A percentile compares a stretch with the other conserved stretches of the same genome.
phyloP scores from a whole-genome alignment of 164 flowering plant genomes.

The Chimonanthus praecox region DNA sequence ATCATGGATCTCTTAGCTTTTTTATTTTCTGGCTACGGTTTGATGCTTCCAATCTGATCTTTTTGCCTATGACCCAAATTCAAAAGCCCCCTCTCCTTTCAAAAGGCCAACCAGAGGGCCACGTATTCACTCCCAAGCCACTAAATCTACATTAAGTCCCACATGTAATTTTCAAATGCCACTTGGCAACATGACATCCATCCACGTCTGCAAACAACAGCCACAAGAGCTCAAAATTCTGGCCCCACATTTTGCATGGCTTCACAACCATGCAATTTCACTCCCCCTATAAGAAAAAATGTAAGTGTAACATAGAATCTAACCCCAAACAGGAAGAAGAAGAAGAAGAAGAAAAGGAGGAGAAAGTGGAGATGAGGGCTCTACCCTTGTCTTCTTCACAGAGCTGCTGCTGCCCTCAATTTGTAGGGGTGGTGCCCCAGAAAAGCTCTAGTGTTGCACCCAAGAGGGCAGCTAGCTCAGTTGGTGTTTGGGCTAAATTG shows the following conservation, averaged over 20 bases:
- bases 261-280: background rate
- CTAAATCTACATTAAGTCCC: constrained; percentile 3
- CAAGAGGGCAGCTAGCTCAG: constrained; percentile 15
- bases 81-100: background rate
- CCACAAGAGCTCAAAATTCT: background rate
- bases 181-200: constrained; percentile 4
- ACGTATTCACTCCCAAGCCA: constrained; percentile 30
- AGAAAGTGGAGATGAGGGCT: constrained; percentile 15
- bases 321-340: background rate
- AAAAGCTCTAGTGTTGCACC: constrained; percentile 10
- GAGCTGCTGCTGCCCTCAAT: constrained; percentile 17
- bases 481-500: constrained; percentile 38
- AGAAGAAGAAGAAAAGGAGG: background rate
- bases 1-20: background rate
- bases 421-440: constrained; percentile 9
- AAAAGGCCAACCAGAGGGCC: constrained; percentile 25
- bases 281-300: background rate
- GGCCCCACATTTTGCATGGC: too few species aligned
- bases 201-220: constrained; percentile 11
- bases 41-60: background rate
- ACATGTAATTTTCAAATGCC: background rate
- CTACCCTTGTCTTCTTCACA: constrained; percentile 45
- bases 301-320: too few species aligned
- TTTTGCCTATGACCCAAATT: background rate
- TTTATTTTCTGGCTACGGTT: background rate